Percentiles rank a stretch among this genome's conserved stretches.
Conservation (phyloP, 805 yeast genomes). For the Cyberlindnera amylophila region DNA sequence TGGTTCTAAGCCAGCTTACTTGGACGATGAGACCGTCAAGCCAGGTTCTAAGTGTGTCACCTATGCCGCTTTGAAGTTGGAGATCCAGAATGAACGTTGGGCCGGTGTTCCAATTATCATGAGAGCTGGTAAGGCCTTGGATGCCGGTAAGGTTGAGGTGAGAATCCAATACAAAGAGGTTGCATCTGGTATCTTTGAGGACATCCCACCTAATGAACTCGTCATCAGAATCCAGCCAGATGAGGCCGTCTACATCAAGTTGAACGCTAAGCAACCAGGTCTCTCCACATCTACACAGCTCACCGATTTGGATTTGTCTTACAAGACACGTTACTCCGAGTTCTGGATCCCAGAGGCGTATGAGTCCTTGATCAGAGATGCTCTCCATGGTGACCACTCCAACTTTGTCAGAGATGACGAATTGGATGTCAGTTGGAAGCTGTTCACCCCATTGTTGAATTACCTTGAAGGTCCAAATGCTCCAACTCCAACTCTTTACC, state of each 20-base stretch:
- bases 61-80: constrained; percentile 77
- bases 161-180: constrained; percentile 89
- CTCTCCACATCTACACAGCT: constrained; percentile 74
- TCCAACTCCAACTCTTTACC: constrained; percentile 64
- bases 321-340: constrained; percentile 73
- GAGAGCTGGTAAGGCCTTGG: constrained; percentile 97
- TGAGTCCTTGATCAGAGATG: constrained; percentile 91
- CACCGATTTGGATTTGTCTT: constrained; percentile 88
- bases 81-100: constrained; percentile 93
- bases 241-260: constrained; percentile 89
- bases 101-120: constrained; percentile 94
- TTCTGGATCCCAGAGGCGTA: constrained; percentile 98
- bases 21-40: constrained; percentile 88
- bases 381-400: constrained; percentile 87
- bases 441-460: constrained; percentile 88
- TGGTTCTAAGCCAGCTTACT: constrained; percentile 84
- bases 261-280: constrained; percentile 94
- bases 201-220: constrained; percentile 85
- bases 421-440: constrained; percentile 86
- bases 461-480: constrained; percentile 68
- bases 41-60: constrained; percentile 84
- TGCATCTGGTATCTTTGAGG: constrained; percentile 74
- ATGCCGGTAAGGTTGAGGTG: constrained; percentile 91
- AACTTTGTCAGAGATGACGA: constrained; percentile 98
- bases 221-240: constrained; percentile 93